phyloP scores from a whole-genome alignment of 2,329 filamentous ascomycete species.

The Trichoderma pleuroti region DNA sequence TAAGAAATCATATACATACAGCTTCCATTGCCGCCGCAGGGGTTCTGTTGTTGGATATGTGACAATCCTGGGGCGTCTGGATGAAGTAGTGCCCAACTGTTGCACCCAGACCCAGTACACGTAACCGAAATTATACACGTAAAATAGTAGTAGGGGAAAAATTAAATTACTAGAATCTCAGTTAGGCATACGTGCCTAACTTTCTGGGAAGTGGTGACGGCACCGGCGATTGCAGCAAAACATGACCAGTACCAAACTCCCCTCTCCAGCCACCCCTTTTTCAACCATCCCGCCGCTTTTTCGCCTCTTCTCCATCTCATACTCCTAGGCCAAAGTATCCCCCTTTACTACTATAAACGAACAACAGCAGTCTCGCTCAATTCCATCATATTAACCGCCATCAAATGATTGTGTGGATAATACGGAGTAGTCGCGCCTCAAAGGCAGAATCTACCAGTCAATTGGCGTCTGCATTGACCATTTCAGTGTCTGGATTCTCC shows the following conservation, averaged over 20 bases:
- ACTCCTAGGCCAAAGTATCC: not conserved
- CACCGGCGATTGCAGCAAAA: not conserved
- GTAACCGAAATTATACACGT: not conserved
- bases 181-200: not conserved
- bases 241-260: not conserved
- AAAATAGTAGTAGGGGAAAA: not conserved
- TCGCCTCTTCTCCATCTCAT: not conserved
- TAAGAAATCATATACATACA: not conserved
- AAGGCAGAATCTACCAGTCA: not conserved
- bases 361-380: not conserved
- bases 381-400: not conserved
- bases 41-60: not conserved
- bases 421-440: not conserved
- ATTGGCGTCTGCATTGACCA: not conserved
- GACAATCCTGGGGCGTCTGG: not conserved
- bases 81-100: not conserved
- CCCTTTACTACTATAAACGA: not conserved
- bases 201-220: not conserved
- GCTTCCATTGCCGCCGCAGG: not conserved
- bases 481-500: not conserved
- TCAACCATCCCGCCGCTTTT: not conserved
- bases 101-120: not conserved
- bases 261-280: not conserved
- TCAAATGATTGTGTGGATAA: not conserved
- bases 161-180: not conserved